Percentiles rank a stretch among this genome's conserved stretches.
phyloP scores from a whole-genome alignment of 1,139 yeast genomes.

The Eremothecium coryli region DNA sequence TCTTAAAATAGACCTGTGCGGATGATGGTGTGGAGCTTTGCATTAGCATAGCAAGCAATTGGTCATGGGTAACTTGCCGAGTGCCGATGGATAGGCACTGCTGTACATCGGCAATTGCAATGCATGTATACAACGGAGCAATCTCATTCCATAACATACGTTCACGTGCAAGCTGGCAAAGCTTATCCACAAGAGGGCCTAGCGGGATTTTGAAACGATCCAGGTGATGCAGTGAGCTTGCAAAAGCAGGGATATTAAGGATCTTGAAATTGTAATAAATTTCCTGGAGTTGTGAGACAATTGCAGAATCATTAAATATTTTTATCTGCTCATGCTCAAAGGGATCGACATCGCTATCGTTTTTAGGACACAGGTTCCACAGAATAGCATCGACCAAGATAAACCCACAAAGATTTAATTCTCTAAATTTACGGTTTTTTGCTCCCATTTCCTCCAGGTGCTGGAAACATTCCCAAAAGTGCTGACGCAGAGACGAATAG shows the following conservation, averaged over 20 bases:
- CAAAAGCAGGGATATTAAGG: slow-evolving; percentile 13
- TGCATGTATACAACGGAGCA: slow-evolving; percentile 24
- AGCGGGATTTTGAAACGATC: slow-evolving; percentile 9
- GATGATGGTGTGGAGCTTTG: slow-evolving; percentile 21
- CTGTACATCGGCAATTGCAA: slow-evolving; percentile 22
- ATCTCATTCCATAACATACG: slow-evolving; percentile 23
- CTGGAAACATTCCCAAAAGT: slow-evolving; percentile 17
- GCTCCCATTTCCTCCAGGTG: slow-evolving; percentile 24
- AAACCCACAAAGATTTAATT: slow-evolving; percentile 20
- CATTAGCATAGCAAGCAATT: slow-evolving; percentile 23
- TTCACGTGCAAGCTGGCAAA: slow-evolving; percentile 16
- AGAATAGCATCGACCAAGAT: slow-evolving; percentile 21
- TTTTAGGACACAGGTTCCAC: slow-evolving; percentile 6
- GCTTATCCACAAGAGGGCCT: slow-evolving; percentile 11
- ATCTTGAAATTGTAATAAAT: slow-evolving; percentile 15
- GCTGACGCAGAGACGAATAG: slow-evolving; percentile 6
- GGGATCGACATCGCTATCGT: slow-evolving; percentile 18
- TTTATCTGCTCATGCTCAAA: slow-evolving; percentile 26
- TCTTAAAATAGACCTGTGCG: slow-evolving; percentile 21
- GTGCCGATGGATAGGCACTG: slow-evolving; percentile 12
- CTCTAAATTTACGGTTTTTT: slow-evolving; percentile 11
- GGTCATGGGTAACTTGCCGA: slow-evolving; percentile 16
- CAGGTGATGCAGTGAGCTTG: slow-evolving; percentile 12
- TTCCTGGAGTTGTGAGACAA: slow-evolving; percentile 12
- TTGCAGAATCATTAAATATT: slow-evolving; percentile 12